Evolutionary conservation across 169 alveolate species (phyloP).

Genomic region (Perkinsus marinus): DNA sequence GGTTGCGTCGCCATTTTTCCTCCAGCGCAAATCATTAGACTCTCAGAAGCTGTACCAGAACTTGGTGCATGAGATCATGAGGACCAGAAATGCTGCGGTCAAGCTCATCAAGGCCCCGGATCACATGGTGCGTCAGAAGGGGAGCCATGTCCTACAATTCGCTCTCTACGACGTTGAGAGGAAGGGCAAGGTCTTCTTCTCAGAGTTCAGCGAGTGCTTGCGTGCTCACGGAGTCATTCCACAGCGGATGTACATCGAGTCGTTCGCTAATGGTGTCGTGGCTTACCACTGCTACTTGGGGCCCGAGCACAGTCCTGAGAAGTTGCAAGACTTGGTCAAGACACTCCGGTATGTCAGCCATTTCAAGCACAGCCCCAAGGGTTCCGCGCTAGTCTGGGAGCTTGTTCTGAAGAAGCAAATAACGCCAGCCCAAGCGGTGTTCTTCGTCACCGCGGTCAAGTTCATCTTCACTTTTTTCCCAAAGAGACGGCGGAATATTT

Average conservation of each 20-base stretch:
- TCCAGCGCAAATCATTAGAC: neutral
- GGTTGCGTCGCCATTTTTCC: slow-evolving; percentile 1
- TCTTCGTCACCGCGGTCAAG: neutral
- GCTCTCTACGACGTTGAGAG: neutral
- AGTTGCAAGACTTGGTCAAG: neutral
- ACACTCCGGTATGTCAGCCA: slow-evolving; percentile 1
- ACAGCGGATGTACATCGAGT: slow-evolving; percentile 10
- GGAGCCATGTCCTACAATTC: neutral
- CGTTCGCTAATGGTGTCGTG: slow-evolving; percentile 16
- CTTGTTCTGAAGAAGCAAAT: neutral
- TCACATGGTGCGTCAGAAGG: neutral
- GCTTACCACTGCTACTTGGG: slow-evolving; percentile 8
- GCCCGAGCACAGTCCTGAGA: neutral
- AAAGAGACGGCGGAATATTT: neutral
- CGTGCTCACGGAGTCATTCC: slow-evolving; percentile 3
- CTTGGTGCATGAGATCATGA: slow-evolving; percentile 1
- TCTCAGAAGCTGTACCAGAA: slow-evolving; percentile 3
- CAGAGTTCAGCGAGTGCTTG: slow-evolving; percentile 3
- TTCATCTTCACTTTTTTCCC: neutral
- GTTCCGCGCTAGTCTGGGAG: slow-evolving; percentile 3
- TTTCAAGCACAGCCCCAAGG: slow-evolving; percentile 4
- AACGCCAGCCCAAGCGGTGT: neutral
- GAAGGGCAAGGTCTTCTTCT: neutral
- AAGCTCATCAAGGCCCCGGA: neutral
- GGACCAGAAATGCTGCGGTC: neutral